A percentile compares a stretch with the other conserved stretches of the same genome.
phyloP scores from a whole-genome alignment of 1,284 basidiomycete genomes.

The Erythrobasidium hasegawianum region DNA sequence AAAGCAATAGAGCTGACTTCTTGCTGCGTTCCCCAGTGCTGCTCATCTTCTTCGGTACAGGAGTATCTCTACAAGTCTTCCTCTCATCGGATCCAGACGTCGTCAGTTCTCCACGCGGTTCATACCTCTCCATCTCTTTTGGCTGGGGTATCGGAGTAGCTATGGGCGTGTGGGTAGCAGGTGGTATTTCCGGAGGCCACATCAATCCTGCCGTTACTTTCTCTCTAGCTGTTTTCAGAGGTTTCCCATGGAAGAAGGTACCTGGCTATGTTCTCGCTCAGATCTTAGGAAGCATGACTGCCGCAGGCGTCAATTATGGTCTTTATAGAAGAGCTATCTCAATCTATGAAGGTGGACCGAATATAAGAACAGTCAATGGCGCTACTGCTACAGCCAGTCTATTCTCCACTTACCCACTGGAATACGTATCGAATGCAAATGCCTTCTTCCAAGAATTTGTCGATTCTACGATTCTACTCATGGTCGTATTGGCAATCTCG shows the following conservation, averaged over 20 bases:
- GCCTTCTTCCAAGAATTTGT: constrained; percentile 39
- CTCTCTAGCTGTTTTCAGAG: constrained; percentile 41
- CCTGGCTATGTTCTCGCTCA: constrained; percentile 44
- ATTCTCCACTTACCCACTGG: constrained; percentile 41
- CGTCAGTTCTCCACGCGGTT: constrained; percentile 11
- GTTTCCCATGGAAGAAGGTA: constrained; percentile 47
- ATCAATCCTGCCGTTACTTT: constrained; percentile 35
- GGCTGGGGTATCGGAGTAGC: constrained; percentile 32
- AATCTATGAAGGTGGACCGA: constrained; percentile 38
- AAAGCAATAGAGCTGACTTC: background rate
- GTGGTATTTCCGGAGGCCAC: constrained; percentile 38
- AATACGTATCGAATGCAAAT: constrained; percentile 1
- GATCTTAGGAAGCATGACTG: constrained; percentile 34
- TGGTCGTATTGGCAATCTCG: constrained; percentile 33
- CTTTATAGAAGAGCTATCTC: constrained; percentile 37
- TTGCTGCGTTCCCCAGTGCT: constrained; percentile 16
- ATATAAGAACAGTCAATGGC: constrained; percentile 28
- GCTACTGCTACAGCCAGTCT: constrained; percentile 39
- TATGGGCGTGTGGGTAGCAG: constrained; percentile 33
- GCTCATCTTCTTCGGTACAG: constrained; percentile 34
- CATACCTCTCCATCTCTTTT: constrained; percentile 33
- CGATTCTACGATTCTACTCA: constrained; percentile 41
- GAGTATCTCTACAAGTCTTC: constrained; percentile 30
- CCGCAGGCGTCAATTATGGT: constrained; percentile 43
- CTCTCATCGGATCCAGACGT: constrained; percentile 29